phyloP scores from a whole-genome alignment of 768 basidiomycete species.

The Tylopilus rubrobrunneus region DNA sequence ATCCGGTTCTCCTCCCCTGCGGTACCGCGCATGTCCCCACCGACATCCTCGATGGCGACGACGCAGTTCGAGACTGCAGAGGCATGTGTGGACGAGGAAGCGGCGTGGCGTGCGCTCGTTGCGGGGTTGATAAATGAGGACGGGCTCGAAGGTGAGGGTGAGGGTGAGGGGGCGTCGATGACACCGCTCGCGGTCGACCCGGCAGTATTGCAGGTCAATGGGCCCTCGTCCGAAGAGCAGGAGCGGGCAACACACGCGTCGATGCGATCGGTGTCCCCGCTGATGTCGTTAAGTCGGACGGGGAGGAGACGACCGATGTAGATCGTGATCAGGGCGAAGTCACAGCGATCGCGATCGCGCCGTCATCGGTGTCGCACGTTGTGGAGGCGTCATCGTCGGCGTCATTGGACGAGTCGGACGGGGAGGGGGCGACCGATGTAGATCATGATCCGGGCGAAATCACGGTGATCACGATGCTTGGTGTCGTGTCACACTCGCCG shows the following conservation, averaged over 20 bases:
- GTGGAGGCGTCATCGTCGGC: too few species aligned
- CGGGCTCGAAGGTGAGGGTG: background rate
- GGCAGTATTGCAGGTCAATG: slow-evolving; percentile 5
- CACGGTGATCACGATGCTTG: too few species aligned
- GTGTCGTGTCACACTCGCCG: background rate
- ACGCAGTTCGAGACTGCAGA: slow-evolving; percentile 1
- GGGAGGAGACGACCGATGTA: background rate
- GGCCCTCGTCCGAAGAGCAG: too few species aligned
- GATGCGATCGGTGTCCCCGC: background rate
- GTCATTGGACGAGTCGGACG: too few species aligned
- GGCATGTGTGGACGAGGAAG: slow-evolving; percentile 16
- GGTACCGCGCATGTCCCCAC: background rate
- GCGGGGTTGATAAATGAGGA: background rate
- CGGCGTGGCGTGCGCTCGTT: slow-evolving; percentile 20
- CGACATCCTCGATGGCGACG: background rate
- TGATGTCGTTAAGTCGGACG: slow-evolving; percentile 12
- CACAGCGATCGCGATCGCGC: too few species aligned
- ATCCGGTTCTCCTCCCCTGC: background rate
- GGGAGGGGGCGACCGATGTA: too few species aligned
- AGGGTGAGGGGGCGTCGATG: slow-evolving; percentile 1
- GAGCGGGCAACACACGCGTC: too few species aligned
- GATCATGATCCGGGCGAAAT: too few species aligned
- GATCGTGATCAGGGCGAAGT: background rate
- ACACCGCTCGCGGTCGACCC: slow-evolving; percentile 6
- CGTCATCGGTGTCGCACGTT: too few species aligned